These are phyloP conservation scores for Hericium coralloides DNA, from an alignment of 768 basidiomycete species.

Conservation along the genomic window DNA sequence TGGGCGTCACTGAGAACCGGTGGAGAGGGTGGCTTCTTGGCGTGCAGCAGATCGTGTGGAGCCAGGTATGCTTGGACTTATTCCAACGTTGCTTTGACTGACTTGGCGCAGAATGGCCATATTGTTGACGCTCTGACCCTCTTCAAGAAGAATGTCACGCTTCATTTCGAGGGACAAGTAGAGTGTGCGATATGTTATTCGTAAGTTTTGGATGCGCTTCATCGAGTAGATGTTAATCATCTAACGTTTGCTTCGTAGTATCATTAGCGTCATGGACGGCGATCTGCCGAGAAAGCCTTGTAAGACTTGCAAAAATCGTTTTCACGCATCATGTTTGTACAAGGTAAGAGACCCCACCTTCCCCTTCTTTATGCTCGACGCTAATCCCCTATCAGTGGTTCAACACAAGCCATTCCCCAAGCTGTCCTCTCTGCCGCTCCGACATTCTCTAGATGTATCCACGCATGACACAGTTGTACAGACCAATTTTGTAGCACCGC, in stretches of 20 bases:
- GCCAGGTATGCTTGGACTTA: constrained; percentile 51
- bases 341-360: constrained; percentile 41
- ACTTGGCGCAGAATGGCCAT: constrained; percentile 61
- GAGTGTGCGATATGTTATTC: constrained; percentile 97
- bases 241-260: constrained; percentile 34
- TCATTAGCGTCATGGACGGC: constrained; percentile 86
- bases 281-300: constrained; percentile 86
- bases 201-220: constrained; percentile 31
- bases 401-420: constrained; percentile 80
- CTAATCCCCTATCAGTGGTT: constrained; percentile 57
- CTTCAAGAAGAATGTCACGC: constrained; percentile 89
- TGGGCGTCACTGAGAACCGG: constrained; percentile 82
- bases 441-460: constrained; percentile 47
- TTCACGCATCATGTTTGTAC: constrained; percentile 88
- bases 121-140: constrained; percentile 81
- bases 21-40: constrained; percentile 94
- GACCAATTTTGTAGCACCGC: background rate
- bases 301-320: constrained; percentile 89
- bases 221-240: background rate
- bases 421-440: constrained; percentile 85
- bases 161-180: constrained; percentile 92
- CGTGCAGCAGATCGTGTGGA: constrained; percentile 84
- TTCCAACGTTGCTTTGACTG: background rate
- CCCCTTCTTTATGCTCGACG: background rate
- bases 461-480: background rate